Conservation (phyloP, 805 yeast species). For the Wickerhamiella dianesei region DNA sequence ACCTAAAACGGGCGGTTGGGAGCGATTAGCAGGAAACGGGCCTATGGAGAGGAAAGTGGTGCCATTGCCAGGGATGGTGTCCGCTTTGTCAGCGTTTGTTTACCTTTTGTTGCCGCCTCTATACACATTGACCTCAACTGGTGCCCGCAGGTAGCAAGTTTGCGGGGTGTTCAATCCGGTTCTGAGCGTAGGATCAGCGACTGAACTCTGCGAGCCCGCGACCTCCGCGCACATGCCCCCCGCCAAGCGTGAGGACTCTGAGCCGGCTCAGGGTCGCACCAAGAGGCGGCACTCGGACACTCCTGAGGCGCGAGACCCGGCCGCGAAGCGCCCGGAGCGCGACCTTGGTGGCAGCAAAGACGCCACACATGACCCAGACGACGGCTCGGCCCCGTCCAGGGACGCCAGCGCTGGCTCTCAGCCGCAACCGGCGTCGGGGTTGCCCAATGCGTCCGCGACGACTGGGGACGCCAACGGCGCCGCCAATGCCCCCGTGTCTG, state of each 20-base stretch:
- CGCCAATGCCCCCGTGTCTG: too few relatives aligned
- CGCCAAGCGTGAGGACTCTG: conserved; percentile 4
- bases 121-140: background rate
- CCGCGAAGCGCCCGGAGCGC: background rate
- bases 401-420: too few relatives aligned
- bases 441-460: too few relatives aligned
- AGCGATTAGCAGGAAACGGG: too few relatives aligned
- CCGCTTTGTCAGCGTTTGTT: background rate
- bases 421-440: too few relatives aligned
- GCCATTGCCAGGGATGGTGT: too few relatives aligned
- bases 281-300: background rate
- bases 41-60: too few relatives aligned
- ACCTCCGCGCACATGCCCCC: conserved; percentile 1
- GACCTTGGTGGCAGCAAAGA: too few relatives aligned
- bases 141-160: background rate
- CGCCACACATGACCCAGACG: too few relatives aligned
- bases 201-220: background rate
- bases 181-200: background rate
- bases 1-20: too few relatives aligned
- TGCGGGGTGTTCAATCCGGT: background rate
- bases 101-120: background rate
- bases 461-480: too few relatives aligned
- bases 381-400: too few relatives aligned
- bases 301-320: background rate
- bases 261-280: background rate